Conservation (phyloP, 495 filamentous ascomycete species). For the Saxophila tyrrhenica region DNA sequence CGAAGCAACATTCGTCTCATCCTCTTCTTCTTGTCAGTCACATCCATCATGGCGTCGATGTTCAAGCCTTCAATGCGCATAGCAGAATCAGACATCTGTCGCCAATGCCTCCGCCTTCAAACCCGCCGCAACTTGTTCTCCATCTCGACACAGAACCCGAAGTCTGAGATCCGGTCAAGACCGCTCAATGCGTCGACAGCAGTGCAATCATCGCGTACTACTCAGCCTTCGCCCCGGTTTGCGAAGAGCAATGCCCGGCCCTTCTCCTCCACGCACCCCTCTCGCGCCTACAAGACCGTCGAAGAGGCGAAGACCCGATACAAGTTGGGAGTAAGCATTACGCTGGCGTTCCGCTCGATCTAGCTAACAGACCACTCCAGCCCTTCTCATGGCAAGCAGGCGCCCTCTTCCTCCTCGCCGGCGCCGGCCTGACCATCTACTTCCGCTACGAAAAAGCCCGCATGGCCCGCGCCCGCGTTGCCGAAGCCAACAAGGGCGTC, state of each 20-base stretch:
- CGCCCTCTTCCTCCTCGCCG: constrained; percentile 69
- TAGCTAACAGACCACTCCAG: constrained; percentile 26
- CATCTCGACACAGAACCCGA: constrained; percentile 11
- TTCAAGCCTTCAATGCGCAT: constrained; percentile 62
- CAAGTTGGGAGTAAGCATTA: constrained; percentile 13
- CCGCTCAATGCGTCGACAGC: neutral
- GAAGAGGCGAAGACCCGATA: constrained; percentile 20
- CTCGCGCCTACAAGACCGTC: constrained; percentile 20
- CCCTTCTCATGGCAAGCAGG: constrained; percentile 90
- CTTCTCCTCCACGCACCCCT: constrained; percentile 12
- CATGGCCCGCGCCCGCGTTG: constrained; percentile 72
- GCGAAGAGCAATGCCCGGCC: neutral
- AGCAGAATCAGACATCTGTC: constrained; percentile 78
- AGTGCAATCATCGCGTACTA: neutral
- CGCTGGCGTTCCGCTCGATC: constrained; percentile 5
- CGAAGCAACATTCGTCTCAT: neutral
- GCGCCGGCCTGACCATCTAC: constrained; percentile 68
- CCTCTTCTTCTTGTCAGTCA: no score
- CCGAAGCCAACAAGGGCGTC: constrained; percentile 83
- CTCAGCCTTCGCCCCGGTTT: neutral
- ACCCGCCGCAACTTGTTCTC: constrained; percentile 6
- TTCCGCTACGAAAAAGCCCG: constrained; percentile 85
- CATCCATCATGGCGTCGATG: constrained; percentile 7
- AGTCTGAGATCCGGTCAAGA: constrained; percentile 15
- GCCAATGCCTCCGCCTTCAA: constrained; percentile 1